A percentile compares a stretch with the other conserved stretches of the same genome.
Evolutionary conservation across 768 basidiomycete species (phyloP).

Genomic region (Mycena maculata): DNA sequence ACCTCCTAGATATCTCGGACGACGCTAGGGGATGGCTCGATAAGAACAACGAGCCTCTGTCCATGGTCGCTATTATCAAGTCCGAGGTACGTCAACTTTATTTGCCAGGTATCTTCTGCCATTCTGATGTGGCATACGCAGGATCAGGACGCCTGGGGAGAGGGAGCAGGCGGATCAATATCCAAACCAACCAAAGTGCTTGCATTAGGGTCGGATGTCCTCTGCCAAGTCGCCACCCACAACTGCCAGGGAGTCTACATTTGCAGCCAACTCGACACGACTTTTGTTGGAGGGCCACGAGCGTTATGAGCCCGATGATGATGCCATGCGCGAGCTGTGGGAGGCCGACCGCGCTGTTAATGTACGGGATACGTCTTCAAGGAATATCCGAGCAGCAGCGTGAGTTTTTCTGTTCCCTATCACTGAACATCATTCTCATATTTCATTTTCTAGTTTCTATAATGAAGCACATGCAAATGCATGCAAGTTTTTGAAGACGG

Average conservation of each 20-base stretch:
- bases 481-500: neutral
- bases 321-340: conserved; percentile 9
- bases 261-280: conserved; percentile 2
- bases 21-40: conserved; percentile 5
- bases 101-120: neutral
- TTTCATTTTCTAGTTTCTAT: neutral
- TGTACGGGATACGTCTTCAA: conserved; percentile 9
- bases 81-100: neutral
- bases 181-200: conserved; percentile 6
- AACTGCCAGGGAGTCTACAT: conserved; percentile 5
- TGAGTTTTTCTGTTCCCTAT: neutral
- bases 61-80: conserved; percentile 17
- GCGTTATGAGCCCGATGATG: conserved; percentile 17
- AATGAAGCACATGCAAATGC: neutral
- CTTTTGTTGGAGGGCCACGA: conserved; percentile 1
- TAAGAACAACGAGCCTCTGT: neutral
- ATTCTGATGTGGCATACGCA: neutral
- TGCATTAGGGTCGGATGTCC: neutral
- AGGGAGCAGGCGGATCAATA: neutral
- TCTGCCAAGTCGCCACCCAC: conserved; percentile 5
- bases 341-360: conserved; percentile 1
- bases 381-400: neutral
- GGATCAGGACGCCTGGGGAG: conserved; percentile 20
- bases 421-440: neutral
- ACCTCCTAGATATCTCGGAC: neutral